A percentile compares a stretch with the other conserved stretches of the same genome.
Conservation (phyloP, 2,329 filamentous ascomycete species). For the Didymella exigua region DNA sequence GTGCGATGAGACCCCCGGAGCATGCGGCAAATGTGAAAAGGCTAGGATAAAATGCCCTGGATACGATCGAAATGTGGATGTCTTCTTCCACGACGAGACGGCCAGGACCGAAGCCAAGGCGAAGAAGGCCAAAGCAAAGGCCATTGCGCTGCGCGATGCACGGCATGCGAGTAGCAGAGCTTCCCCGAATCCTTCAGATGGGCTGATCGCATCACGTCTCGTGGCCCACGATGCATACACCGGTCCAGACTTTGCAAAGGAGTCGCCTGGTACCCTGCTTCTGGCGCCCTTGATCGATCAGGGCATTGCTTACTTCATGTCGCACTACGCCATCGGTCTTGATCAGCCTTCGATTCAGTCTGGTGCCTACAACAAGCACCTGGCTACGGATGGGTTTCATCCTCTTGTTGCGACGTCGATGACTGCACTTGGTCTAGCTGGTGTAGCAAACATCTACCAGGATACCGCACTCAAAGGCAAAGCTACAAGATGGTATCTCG, state of each 20-base stretch:
- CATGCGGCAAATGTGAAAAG: slow-evolving; percentile 37
- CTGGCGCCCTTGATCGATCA: slow-evolving; percentile 36
- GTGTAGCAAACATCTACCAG: slow-evolving; percentile 37
- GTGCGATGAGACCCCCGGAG: slow-evolving; percentile 40
- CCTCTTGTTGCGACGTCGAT: slow-evolving; percentile 41
- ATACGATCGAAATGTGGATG: slow-evolving; percentile 38
- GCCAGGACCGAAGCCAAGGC: slow-evolving; percentile 34
- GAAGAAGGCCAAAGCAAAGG: slow-evolving; percentile 38
- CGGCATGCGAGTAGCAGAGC: neutral
- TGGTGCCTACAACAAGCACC: slow-evolving; percentile 27
- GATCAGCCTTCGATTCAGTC: slow-evolving; percentile 39
- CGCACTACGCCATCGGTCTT: slow-evolving; percentile 30
- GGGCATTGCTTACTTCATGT: slow-evolving; percentile 45
- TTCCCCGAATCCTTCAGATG: neutral
- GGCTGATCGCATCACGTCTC: neutral
- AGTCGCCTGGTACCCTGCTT: slow-evolving; percentile 19
- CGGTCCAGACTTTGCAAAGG: neutral
- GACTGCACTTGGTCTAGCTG: slow-evolving; percentile 44
- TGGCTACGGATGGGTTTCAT: slow-evolving; percentile 41
- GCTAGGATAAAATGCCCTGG: slow-evolving; percentile 37
- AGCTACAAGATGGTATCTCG: slow-evolving; percentile 39
- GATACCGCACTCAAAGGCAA: slow-evolving; percentile 35
- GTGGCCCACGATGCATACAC: slow-evolving; percentile 6
- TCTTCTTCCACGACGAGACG: slow-evolving; percentile 42
- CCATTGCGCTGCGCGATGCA: slow-evolving; percentile 34